Evolutionary conservation across 108 stramenopile species (phyloP).

Genomic region (Bacterosira constricta): DNA sequence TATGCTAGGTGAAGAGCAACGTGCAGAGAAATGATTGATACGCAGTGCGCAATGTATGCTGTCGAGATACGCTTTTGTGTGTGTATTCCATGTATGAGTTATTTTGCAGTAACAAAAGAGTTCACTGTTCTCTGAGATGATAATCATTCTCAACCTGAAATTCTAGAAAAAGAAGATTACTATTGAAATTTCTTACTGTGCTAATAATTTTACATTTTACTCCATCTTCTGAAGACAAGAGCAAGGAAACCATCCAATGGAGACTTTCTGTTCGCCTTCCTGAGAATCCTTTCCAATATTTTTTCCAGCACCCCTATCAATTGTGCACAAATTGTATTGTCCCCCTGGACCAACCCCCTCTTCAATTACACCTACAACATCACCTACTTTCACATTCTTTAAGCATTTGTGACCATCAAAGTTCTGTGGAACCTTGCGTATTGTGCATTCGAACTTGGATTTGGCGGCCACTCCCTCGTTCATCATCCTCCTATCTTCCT

Average conservation of each 20-base stretch:
- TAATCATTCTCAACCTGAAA: no score
- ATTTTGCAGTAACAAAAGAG: no score
- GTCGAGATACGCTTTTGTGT: no score
- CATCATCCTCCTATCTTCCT: conserved; percentile 10
- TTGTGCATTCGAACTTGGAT: conserved; percentile 51
- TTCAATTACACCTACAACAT: conserved; percentile 73
- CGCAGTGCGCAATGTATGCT: no score
- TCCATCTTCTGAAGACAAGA: conserved; percentile 56
- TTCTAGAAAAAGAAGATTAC: no score
- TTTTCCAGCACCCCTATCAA: background rate
- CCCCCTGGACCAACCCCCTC: conserved; percentile 73
- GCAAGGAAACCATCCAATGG: conserved; percentile 82
- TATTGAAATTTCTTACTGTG: no score
- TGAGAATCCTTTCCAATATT: background rate
- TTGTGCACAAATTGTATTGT: conserved; percentile 78
- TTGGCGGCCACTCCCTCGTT: conserved; percentile 3
- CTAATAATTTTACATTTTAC: background rate
- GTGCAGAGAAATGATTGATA: no score
- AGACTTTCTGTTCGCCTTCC: conserved; percentile 19
- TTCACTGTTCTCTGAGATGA: no score
- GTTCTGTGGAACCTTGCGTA: conserved; percentile 35
- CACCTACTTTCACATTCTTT: conserved; percentile 60
- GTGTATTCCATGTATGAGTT: no score
- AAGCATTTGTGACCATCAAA: conserved; percentile 61
- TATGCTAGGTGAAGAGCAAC: conserved; percentile 12